phyloP scores from a whole-genome alignment of 805 yeast genomes.

The Metschnikowia hibisci region DNA sequence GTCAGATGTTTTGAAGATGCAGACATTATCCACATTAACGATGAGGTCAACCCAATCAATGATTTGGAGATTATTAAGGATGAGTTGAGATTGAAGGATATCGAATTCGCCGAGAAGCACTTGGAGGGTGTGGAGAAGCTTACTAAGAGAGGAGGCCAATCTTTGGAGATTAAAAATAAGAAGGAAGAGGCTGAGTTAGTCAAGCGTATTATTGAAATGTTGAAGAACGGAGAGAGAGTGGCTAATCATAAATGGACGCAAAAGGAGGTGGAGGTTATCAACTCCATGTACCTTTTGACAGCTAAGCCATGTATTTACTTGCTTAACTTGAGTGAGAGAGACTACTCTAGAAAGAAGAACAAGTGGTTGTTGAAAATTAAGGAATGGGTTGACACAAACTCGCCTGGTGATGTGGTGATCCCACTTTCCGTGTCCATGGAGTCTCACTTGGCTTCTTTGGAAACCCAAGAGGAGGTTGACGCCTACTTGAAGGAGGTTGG shows the following conservation, averaged over 20 bases:
- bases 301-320: slow-evolving; percentile 95
- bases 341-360: slow-evolving; percentile 83
- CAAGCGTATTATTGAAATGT: slow-evolving; percentile 65
- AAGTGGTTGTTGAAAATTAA: slow-evolving; percentile 77
- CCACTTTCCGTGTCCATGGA: slow-evolving; percentile 92
- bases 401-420: slow-evolving; percentile 82
- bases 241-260: slow-evolving; percentile 84
- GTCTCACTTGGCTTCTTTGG: slow-evolving; percentile 69
- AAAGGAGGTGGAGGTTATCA: slow-evolving; percentile 88
- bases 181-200: slow-evolving; percentile 79
- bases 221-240: slow-evolving; percentile 83
- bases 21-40: slow-evolving; percentile 95
- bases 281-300: slow-evolving; percentile 79
- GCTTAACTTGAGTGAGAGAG: slow-evolving; percentile 85
- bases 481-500: slow-evolving; percentile 73
- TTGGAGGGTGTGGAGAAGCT: slow-evolving; percentile 73
- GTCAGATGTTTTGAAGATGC: slow-evolving; percentile 80
- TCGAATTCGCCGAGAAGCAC: slow-evolving; percentile 85
- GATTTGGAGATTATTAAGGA: slow-evolving; percentile 89
- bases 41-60: slow-evolving; percentile 78
- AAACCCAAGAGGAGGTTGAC: slow-evolving; percentile 36
- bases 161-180: slow-evolving; percentile 82
- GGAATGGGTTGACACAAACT: slow-evolving; percentile 84
- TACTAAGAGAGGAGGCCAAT: slow-evolving; percentile 84
- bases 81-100: slow-evolving; percentile 93